Conservation (phyloP, 75 land plant genomes). For the Larix kaempferi region DNA sequence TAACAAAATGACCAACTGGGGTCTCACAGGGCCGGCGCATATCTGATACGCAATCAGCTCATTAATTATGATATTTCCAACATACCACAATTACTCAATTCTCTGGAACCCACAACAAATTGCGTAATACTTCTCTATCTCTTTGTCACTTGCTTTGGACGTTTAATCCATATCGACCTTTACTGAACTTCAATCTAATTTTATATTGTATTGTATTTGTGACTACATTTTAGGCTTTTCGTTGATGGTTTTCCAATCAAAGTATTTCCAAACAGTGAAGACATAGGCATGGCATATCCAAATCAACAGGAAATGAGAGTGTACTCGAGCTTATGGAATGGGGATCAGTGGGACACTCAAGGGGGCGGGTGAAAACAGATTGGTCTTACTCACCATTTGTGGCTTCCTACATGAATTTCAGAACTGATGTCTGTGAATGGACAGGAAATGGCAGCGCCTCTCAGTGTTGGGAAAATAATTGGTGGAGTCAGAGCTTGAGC, state of each 20-base stretch:
- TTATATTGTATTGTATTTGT: no score
- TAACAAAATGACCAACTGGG: no score
- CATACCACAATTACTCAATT: conserved; percentile 51
- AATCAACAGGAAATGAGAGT: conserved; percentile 29
- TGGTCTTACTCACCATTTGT: conserved; percentile 28
- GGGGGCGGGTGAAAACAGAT: conserved; percentile 11
- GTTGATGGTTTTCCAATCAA: background rate
- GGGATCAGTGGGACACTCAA: conserved; percentile 32
- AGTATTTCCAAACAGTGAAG: conserved; percentile 32
- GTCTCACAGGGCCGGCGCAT: no score
- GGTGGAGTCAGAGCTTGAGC: background rate
- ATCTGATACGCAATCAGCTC: no score
- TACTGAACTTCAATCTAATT: no score
- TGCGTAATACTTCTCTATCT: background rate
- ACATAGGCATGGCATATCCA: conserved; percentile 28
- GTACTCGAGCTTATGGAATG: conserved; percentile 19
- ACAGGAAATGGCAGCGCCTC: no score
- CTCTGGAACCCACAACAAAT: conserved; percentile 39
- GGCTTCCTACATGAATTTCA: background rate
- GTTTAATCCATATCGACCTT: no score
- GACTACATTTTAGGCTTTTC: no score
- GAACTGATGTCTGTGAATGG: no score
- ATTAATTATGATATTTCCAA: no score
- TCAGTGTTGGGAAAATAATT: background rate
- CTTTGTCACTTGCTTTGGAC: no score